Conservation (phyloP, 495 filamentous ascomycete species). For the Sporormia fimetaria region DNA sequence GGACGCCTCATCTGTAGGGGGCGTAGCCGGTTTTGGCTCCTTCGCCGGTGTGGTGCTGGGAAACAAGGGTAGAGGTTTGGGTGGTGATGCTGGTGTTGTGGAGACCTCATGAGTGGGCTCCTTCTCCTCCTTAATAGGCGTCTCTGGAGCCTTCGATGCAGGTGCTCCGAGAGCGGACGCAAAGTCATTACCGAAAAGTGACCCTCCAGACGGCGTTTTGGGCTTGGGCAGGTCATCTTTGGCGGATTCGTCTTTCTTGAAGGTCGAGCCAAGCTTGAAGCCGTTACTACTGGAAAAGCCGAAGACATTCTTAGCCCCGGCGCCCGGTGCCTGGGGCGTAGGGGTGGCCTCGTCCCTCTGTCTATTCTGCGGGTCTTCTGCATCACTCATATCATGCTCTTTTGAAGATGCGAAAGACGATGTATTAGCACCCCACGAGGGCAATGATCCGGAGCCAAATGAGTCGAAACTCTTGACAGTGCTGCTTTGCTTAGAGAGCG, state of each 20-base stretch:
- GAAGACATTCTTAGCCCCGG: slow-evolving; percentile 16
- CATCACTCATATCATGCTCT: slow-evolving; percentile 23
- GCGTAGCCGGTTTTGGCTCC: slow-evolving; percentile 23
- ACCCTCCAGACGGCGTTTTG: slow-evolving; percentile 31
- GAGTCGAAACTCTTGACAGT: slow-evolving; percentile 32
- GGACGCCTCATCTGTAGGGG: slow-evolving; percentile 5
- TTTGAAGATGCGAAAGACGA: slow-evolving; percentile 16
- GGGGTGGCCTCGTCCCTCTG: slow-evolving; percentile 21
- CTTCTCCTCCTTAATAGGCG: slow-evolving; percentile 44
- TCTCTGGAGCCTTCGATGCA: slow-evolving; percentile 32
- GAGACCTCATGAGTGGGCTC: slow-evolving; percentile 39
- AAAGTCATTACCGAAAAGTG: slow-evolving; percentile 50
- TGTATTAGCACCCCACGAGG: slow-evolving; percentile 16
- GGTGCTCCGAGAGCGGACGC: slow-evolving; percentile 40
- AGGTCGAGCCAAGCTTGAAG: slow-evolving; percentile 68
- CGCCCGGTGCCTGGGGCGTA: slow-evolving; percentile 17
- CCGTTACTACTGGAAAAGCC: slow-evolving; percentile 29
- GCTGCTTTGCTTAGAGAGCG: slow-evolving; percentile 6
- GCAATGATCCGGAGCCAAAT: no score
- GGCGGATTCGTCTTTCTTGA: slow-evolving; percentile 61
- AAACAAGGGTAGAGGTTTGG: slow-evolving; percentile 34
- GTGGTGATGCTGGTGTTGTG: slow-evolving; percentile 40
- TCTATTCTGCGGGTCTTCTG: slow-evolving; percentile 13
- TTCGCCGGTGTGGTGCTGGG: slow-evolving; percentile 28
- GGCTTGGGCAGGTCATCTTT: slow-evolving; percentile 49